Base-by-base conservation (phyloP, 257 asterid species). In the Solanum peruvianum region DNA sequence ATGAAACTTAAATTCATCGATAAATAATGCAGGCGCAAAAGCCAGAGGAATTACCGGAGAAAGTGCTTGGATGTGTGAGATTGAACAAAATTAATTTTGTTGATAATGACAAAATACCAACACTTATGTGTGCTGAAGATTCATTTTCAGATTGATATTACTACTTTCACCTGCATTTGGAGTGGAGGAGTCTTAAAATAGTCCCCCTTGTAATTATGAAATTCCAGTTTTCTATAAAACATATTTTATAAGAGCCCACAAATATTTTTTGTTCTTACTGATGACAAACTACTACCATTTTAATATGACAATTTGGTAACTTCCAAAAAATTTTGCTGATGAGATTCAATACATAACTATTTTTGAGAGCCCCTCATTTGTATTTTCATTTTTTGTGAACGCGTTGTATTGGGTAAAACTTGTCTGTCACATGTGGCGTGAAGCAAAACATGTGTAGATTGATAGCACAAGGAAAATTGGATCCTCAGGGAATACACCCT, bases 11-110 rank as follows among this genome's bases (percentile, higher is more conserved):
- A 47, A 80, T 18, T 80, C 16, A 16, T 45, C 14, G 9, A 1
- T 80, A 11, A 80, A 47, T 80, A 2, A 10, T 29, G 77, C 94
- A 95, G 99, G 99, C 97, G 14, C 97, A 95, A 47, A 96, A 95
- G 85, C 93, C 93, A 33, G 98, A 96, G 78, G 99, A 96, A 85
- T 91, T 96, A 84, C 98, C 99, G 11, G 99, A 96, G 89, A 91
- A 87, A 82, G 92, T 96, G 87, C 91, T 96, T 7, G 93, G 95
- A 33, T 93, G 99, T 85, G 86, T 93, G 88, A 93, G 99, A 86
- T 71, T 95, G 91, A 95, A 96, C 92, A 95, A 93, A 94, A 91
- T 95, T 56, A 93, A 92, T 87, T 96, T 94, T 86, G 95, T 90
- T 52, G 94, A 96, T 91, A 88, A 91, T 83, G 98, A 95, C 23